Base-by-base conservation (phyloP, 2,329 filamentous ascomycete species). In the Ilyonectria mors-panacis region DNA sequence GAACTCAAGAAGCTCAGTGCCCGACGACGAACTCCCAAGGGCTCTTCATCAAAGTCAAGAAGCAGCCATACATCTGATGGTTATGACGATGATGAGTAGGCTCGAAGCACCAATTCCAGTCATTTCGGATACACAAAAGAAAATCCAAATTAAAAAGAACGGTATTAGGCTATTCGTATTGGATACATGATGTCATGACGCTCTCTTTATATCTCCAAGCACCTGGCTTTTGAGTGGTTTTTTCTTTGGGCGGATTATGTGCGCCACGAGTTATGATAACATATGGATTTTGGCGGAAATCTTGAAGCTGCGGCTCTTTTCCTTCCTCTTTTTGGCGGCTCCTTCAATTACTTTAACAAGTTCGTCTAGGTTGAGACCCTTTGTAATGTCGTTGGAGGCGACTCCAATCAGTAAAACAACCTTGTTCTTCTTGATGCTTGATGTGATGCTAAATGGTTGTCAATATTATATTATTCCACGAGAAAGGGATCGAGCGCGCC, bases 1-100 rank as follows among this genome's bases (percentile, higher is more conserved):
- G 81, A 82, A 70, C 58, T 82, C 23, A 81, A 82, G 74, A 82
- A 81, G 71, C 76, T 82, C 64, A 80, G 78, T 53, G 78, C 80
- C 48, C 73, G 78, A 33, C 75, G 76, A 69, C 75, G 80, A 48
- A 66, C 72, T 26, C 60, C 75, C 35, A 77, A 80, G 65, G 56
- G 70, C 44, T 66, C 74, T 28, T 68, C 72, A 21, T 68, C 72
- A 23, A 79, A 78, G 59, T 70, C 71, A 28, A 78, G 75, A 65
- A 57, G 70, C 12, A 63, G 70, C 53, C 71, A 74, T 44, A 72
- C 75, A 35, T 73, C 65, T 61, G 73, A 76, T 44, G 73, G 69
- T 53, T 74, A 75, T 21, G 74, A 79, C 59, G 76, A 76, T 64
- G 71, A 67, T 63, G 73, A 74, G 54, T 59, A 63, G 39, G 51